Evolutionary conservation across 2,329 filamentous ascomycete species (phyloP), one percentile per base, ranked within the genome.

Genomic region (Ceratocystis huliohia): DNA sequence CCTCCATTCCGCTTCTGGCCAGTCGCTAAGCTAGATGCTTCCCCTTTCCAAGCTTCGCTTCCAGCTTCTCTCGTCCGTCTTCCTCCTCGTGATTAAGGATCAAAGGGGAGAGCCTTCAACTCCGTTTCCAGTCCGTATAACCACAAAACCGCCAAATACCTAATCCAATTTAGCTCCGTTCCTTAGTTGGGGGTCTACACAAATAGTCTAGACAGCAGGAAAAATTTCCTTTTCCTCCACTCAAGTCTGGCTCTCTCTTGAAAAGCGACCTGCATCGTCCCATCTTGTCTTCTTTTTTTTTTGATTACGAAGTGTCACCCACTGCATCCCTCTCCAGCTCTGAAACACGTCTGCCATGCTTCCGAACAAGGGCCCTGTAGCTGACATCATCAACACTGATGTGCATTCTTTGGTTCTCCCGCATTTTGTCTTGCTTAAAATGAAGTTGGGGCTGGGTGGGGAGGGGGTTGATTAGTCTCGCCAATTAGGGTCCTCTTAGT

Each of bases 331-430:
- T 59, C 17, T 59, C 28, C n/a, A 28, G 56, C 56, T 28, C 56
- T 59, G 56, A 59, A 59, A 59, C 56, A 37, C 33, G 56, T 59
- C 56, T 59, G 56, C 28, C 56, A 59, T 59, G 56, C 56, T 59
- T 15, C 17, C 17, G 56, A 37, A 37, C 56, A 30, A 59, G 56
- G 56, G 28, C 56, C 28, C 56, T 59, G 30, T 41, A n/a, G 28
- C 56, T 59, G 56, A 59, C 56, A 59, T 59, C 56, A 59, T 59
- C 56, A 15, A 37, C 56, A 33, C 17, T 20, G 13, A n/a, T n/a
- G 56, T 37, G 56, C 56, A 5, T 17, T 53, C 20, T 59, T 37
- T 59, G 28, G 13, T 37, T 28, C 56, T 25, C 22, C 28, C 13
- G 33, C 28, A 17, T 20, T 30, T 59, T 37, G 22, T 15, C 50